Conservation (phyloP, 306 rosid species). For the Lotus japonicus region DNA sequence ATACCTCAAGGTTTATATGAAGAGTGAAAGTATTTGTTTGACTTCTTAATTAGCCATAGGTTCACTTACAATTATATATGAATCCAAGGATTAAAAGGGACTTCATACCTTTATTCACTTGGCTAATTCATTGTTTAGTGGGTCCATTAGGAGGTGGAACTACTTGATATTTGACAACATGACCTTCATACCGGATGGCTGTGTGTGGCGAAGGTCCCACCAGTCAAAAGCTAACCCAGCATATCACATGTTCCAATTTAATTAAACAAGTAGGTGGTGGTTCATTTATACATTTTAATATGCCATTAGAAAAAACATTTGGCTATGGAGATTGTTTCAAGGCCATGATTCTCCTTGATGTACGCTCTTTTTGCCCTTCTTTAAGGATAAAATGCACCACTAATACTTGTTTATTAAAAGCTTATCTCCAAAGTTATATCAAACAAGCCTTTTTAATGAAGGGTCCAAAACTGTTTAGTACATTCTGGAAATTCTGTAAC, state of each 20-base stretch:
- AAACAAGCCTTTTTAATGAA: slow-evolving; percentile 19
- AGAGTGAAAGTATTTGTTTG: slow-evolving; percentile 10
- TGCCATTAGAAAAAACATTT: neutral
- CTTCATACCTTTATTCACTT: neutral
- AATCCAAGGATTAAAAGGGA: neutral
- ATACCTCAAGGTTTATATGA: neutral
- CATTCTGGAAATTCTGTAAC: neutral
- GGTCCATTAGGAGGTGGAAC: slow-evolving; percentile 49
- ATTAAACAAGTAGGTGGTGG: slow-evolving; percentile 54
- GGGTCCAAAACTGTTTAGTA: neutral
- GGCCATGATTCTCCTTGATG: slow-evolving; percentile 21
- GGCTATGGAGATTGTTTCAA: slow-evolving; percentile 14
- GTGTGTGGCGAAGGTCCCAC: slow-evolving; percentile 65
- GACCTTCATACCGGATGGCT: slow-evolving; percentile 20
- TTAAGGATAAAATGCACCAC: slow-evolving; percentile 24
- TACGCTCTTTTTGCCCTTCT: slow-evolving; percentile 9
- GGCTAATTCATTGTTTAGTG: slow-evolving; percentile 25
- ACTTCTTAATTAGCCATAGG: slow-evolving; percentile 17
- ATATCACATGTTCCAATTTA: slow-evolving; percentile 68
- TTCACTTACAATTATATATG: slow-evolving; percentile 15
- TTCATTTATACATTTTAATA: slow-evolving; percentile 31
- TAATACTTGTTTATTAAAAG: slow-evolving; percentile 18
- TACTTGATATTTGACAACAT: neutral
- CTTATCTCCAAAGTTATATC: slow-evolving; percentile 23
- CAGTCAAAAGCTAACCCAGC: slow-evolving; percentile 56